These are phyloP conservation scores for Paramyrothecium roridum DNA, from an alignment of 2,329 filamentous ascomycete genomes.

Conservation along the genomic window DNA sequence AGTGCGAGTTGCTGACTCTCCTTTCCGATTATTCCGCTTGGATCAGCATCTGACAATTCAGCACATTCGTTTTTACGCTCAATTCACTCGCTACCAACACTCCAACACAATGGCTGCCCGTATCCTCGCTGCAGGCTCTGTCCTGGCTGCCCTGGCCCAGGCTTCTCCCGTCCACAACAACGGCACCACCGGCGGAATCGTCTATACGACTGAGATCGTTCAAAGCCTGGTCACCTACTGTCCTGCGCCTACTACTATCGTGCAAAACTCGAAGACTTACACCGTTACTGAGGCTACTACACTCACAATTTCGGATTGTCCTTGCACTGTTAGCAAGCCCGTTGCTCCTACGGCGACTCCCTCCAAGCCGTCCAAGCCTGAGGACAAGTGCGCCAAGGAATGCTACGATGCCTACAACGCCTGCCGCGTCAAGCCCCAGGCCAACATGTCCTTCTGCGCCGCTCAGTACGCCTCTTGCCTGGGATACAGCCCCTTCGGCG, in stretches of 20 bases:
- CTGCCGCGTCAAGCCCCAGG: background rate
- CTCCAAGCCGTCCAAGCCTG: background rate
- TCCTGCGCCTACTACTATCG: slow-evolving; percentile 56
- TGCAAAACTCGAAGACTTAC: slow-evolving; percentile 57
- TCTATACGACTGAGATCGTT: slow-evolving; percentile 51
- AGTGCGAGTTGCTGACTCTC: background rate
- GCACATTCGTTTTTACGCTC: background rate
- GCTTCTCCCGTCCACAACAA: slow-evolving; percentile 14
- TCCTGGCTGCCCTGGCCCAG: slow-evolving; percentile 10
- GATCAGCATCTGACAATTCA: background rate
- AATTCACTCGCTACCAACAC: background rate
- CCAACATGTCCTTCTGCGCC: background rate
- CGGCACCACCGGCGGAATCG: slow-evolving; percentile 4
- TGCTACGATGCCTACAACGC: background rate
- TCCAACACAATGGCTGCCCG: slow-evolving; percentile 15
- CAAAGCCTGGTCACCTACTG: slow-evolving; percentile 64
- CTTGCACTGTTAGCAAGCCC: slow-evolving; percentile 56
- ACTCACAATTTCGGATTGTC: slow-evolving; percentile 62
- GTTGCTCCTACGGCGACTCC: slow-evolving; percentile 15
- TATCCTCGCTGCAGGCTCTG: slow-evolving; percentile 11
- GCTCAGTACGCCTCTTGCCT: background rate
- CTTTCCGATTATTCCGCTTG: background rate
- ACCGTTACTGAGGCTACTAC: slow-evolving; percentile 60
- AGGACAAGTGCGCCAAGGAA: background rate
- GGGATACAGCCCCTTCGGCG: background rate